Base-by-base conservation (phyloP, 352 stramenopile species). In the Globisporangium recalcitrans region DNA sequence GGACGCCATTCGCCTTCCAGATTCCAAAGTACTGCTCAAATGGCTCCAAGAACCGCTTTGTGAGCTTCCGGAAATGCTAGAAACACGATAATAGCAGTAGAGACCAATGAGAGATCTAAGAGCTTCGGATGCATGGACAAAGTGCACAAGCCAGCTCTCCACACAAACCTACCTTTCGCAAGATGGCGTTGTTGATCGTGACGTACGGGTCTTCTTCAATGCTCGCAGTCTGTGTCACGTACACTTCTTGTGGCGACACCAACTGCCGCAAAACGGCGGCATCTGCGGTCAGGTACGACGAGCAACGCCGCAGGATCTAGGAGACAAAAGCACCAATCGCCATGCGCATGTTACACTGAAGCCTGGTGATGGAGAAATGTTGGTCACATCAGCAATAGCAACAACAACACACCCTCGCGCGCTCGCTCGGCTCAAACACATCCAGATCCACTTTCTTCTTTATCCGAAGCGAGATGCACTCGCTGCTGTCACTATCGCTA, bases 21-120 rank as follows among this genome's bases (percentile, higher is more conserved):
- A 96, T 82, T 16, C 85, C 82, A 62, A 96, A 93, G 58, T 90
- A 95, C 40, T 87, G 77, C 63, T 95, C 82, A 52, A 96, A 94
- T 14, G 88, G 88, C n/a, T 81, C 72, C n/a, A 96, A 67, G 47
- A 96, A 95, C 5, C 73, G 68, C 62, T 91, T 87, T 2, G 88
- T 95, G 11, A 96, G 75, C 65, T 89, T 80, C 40, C 81, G 73
- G 56, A 96, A 96, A 63, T 96, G 86, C 83, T 94, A 4, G 13
- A 21, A 21, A 32, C n/a, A 46, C 19, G 46, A 31, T 32, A 53
- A 8, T 21, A 51, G 24, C 48, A 36, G 14, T n/a, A 34, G 4
- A 29, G 21, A 26, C 9, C 26, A 36, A 22, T 27, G 10, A 36
- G 26, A 52, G 38, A 16, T 21, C 38, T n/a, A 14, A 26, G 31